Percentiles rank a stretch among this genome's conserved stretches.
These are phyloP conservation scores for Harringtonia aguacate DNA, from an alignment of 2,329 filamentous ascomycete species.

Conservation along the genomic window DNA sequence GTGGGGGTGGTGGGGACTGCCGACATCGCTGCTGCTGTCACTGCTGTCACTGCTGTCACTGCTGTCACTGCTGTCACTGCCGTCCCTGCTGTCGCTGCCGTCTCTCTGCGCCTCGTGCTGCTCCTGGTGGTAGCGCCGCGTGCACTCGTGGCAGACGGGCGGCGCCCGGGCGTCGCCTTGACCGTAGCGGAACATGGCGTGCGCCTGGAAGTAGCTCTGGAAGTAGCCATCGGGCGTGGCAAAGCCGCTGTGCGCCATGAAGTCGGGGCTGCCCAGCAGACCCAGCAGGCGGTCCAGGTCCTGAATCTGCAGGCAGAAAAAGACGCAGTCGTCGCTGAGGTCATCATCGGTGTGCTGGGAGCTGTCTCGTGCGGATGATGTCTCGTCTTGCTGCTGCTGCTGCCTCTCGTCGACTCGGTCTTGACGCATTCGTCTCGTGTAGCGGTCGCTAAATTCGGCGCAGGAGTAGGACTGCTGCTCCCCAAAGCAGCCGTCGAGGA, in stretches of 20 bases:
- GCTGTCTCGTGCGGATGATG: too few relatives aligned
- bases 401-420: background rate
- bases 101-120: background rate
- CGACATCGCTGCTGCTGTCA: too few relatives aligned
- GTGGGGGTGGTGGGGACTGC: slow-evolving; percentile 1
- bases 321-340: slow-evolving; percentile 2
- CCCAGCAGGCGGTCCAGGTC: slow-evolving; percentile 7
- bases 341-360: too few relatives aligned
- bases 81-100: too few relatives aligned
- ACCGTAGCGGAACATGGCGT: background rate
- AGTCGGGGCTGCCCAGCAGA: background rate
- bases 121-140: background rate
- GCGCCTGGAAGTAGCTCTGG: slow-evolving; percentile 4
- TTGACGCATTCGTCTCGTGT: background rate
- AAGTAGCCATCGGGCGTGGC: slow-evolving; percentile 6
- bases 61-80: too few relatives aligned
- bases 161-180: background rate
- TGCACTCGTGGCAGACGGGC: background rate
- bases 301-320: slow-evolving; percentile 3
- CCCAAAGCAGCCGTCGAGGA: background rate
- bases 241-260: background rate
- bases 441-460: background rate
- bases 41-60: too few relatives aligned
- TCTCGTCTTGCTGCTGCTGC: background rate
- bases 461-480: too few relatives aligned